phyloP scores from a whole-genome alignment of 306 rosid species.

The Glycine tomentella region DNA sequence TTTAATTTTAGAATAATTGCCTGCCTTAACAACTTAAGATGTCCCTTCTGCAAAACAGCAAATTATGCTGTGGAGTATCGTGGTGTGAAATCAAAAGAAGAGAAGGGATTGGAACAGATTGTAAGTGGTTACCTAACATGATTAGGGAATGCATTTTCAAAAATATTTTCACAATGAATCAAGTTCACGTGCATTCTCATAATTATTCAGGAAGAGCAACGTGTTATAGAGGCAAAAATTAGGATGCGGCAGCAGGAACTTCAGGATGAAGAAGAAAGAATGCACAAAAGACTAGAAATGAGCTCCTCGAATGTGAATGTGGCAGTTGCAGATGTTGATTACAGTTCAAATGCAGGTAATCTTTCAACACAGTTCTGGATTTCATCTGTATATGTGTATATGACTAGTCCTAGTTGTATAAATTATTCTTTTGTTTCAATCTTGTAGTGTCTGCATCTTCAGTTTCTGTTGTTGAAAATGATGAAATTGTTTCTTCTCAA shows the following conservation, averaged over 20 bases:
- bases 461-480: constrained; percentile 66
- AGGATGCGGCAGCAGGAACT: constrained; percentile 92
- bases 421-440: constrained; percentile 42
- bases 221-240: constrained; percentile 98
- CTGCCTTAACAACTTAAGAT: constrained; percentile 74
- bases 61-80: constrained; percentile 98
- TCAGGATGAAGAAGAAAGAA: constrained; percentile 90
- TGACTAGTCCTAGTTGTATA: constrained; percentile 19
- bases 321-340: constrained; percentile 59
- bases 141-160: constrained; percentile 38
- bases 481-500: constrained; percentile 72
- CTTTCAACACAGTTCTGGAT: constrained; percentile 28
- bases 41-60: constrained; percentile 93
- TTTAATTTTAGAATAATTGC: constrained; percentile 45
- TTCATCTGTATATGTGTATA: constrained; percentile 10
- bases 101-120: constrained; percentile 89
- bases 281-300: constrained; percentile 75
- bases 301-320: constrained; percentile 60
- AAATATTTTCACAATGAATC: constrained; percentile 26
- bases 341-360: constrained; percentile 74
- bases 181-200: constrained; percentile 23
- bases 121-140: constrained; percentile 59
- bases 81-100: constrained; percentile 96
- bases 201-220: constrained; percentile 87
- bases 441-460: constrained; percentile 63